Base-by-base conservation (phyloP, 192 early-diverging fungal species). In the Podila minutissima region DNA sequence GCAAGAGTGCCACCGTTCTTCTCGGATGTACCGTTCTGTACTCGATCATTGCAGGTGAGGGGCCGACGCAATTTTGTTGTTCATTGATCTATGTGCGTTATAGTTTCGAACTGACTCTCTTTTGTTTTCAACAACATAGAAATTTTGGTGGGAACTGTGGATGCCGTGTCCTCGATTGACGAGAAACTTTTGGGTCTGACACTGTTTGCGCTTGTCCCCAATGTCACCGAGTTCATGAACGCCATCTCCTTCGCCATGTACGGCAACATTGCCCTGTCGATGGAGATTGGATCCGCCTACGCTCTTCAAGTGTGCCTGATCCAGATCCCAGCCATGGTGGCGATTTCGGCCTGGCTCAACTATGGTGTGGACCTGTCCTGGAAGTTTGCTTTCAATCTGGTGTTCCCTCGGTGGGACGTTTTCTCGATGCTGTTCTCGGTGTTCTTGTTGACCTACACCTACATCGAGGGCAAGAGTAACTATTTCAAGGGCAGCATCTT, bases 231-330 rank as follows among this genome's bases (percentile, higher is more conserved):
- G 84, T 97, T 99, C 85, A 91, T 90, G 83, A 93, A 93, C 82
- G 97, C 96, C 49, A 96, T 98, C 79, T 94, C 95, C 11, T 99
- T 99, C 89, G 96, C 98, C 11, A 84, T 94, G 60, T 87, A 94
- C 81, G 94, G 94, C 66, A 97, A 97, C 79, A 93, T 94, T 85
- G 91, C 90, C 8, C 82, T 93, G 55, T 86, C 84, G n/a, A 90
- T 99, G 75, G 98, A 99, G 87, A 97, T 99, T 78, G 96, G 95
- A 51, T 97, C 96, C 20, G 95, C 95, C 0, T 99, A 99, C 83
- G 95, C 95, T 2, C 91, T 97, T 48, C 98, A 99, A 81, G 96
- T 97, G 0, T 94, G 95, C 10, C 85, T 99, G 67, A 86, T 99
- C 64, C 98, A 99, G 84, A 97, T 99, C 66, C 98, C 98, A 0